phyloP scores from a whole-genome alignment of 2,329 filamentous ascomycete species.

The Dactylonectria estremocensis region DNA sequence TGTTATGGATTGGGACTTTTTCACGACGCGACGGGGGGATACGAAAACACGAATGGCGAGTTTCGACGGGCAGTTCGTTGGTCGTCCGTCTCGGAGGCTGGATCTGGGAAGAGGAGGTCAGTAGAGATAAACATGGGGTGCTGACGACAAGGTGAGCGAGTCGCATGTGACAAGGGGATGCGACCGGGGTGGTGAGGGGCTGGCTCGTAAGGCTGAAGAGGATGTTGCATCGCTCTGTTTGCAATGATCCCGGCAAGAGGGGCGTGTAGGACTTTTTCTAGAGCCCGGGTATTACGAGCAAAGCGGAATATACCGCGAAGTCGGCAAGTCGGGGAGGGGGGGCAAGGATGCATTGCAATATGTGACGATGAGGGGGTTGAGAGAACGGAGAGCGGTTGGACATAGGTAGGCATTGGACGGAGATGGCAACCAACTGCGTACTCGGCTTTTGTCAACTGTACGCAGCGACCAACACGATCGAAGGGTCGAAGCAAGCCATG shows the following conservation, averaged over 20 bases:
- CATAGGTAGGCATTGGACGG: neutral
- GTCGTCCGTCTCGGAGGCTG: conserved; percentile 2
- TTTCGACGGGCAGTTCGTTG: neutral
- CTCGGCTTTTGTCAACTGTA: neutral
- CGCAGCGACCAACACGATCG: neutral
- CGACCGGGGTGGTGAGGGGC: conserved; percentile 40
- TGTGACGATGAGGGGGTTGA: conserved; percentile 2
- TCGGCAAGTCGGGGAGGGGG: neutral
- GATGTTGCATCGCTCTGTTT: conserved; percentile 33
- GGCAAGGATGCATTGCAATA: conserved; percentile 15
- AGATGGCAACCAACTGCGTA: neutral
- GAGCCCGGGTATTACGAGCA: neutral
- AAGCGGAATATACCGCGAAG: conserved; percentile 26
- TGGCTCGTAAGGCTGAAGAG: conserved; percentile 49
- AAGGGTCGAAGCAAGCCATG: neutral
- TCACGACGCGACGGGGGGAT: neutral
- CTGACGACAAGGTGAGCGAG: conserved; percentile 29
- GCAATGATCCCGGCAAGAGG: conserved; percentile 10
- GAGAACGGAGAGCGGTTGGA: neutral
- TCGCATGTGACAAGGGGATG: conserved; percentile 39
- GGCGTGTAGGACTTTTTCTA: conserved; percentile 29
- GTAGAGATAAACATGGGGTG: conserved; percentile 26
- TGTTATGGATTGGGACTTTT: neutral
- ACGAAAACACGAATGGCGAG: neutral
- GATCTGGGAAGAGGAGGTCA: conserved; percentile 4